Evolutionary conservation across 371 early-diverging fungal genomes (phyloP).

Genomic region (Coemansia sp.): DNA sequence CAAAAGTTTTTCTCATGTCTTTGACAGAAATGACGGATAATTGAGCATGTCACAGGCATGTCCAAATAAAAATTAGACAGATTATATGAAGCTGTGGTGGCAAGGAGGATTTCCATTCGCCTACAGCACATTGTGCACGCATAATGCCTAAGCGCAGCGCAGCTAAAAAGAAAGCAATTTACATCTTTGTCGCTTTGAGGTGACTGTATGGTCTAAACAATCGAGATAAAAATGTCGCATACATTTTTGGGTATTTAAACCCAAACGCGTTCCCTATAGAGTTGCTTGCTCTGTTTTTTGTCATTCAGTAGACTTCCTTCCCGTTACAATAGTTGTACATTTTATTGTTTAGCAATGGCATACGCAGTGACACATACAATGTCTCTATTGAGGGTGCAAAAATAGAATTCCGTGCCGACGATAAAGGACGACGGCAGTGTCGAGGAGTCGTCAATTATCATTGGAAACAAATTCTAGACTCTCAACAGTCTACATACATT

Average conservation of each 20-base stretch:
- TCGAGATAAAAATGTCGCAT: neutral
- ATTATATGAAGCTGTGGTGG: too few relatives aligned
- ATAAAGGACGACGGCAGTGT: slow-evolving; percentile 17
- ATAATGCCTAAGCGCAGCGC: neutral
- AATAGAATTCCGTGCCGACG: slow-evolving; percentile 2
- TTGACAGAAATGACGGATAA: too few relatives aligned
- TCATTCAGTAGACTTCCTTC: neutral
- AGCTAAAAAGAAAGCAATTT: neutral
- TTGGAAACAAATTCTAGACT: neutral
- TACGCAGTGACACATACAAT: neutral
- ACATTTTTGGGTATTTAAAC: neutral
- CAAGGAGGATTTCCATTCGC: neutral
- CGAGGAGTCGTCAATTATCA: slow-evolving; percentile 10
- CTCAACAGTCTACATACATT: neutral
- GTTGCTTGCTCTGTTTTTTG: neutral
- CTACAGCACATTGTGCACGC: slow-evolving; percentile 1
- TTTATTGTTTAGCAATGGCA: neutral
- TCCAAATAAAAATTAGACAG: too few relatives aligned
- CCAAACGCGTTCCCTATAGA: neutral
- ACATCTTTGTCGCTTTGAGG: neutral
- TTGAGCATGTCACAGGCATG: too few relatives aligned
- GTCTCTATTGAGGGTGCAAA: neutral
- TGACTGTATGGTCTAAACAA: too few relatives aligned
- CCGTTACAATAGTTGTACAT: slow-evolving; percentile 3
- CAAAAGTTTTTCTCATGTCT: too few relatives aligned